These are phyloP conservation scores for Fusarium clavum DNA, from an alignment of 2,329 filamentous ascomycete species.

Conservation along the genomic window DNA sequence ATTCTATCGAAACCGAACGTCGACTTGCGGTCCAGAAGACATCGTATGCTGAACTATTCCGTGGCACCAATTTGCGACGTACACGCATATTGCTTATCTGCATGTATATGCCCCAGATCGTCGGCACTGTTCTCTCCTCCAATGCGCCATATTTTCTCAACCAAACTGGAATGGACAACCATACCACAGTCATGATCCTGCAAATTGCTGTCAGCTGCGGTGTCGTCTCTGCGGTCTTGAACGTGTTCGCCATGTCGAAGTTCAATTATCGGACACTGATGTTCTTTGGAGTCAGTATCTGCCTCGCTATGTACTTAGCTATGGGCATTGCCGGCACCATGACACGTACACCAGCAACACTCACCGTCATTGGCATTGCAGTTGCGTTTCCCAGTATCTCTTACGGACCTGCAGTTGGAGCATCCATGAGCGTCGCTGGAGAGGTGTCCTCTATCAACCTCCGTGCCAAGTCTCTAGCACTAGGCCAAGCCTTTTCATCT, in stretches of 20 bases:
- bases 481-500: constrained; percentile 1
- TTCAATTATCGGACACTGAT: constrained; percentile 4
- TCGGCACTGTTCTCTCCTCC: constrained; percentile 10
- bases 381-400: constrained; percentile 9
- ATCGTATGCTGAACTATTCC: constrained; percentile 4
- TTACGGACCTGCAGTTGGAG: constrained; percentile 9
- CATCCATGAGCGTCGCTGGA: constrained; percentile 1
- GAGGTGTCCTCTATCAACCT: constrained; percentile 11
- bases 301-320: constrained; percentile 1
- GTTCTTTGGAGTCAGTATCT: constrained; percentile 10
- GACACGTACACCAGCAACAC: constrained; percentile 1
- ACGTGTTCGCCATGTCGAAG: constrained; percentile 6
- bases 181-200: constrained; percentile 10
- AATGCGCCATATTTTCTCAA: constrained; percentile 15
- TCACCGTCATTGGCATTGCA: constrained; percentile 4
- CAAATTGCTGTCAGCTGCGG: constrained; percentile 1
- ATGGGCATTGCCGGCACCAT: constrained; percentile 16
- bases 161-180: constrained; percentile 9
- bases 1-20: constrained; percentile 10
- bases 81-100: constrained; percentile 1
- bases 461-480: constrained; percentile 6
- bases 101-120: constrained; percentile 15
- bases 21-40: not conserved
- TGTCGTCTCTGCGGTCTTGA: not conserved
- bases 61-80: constrained; percentile 4